A percentile compares a stretch with the other conserved stretches of the same genome.
These are phyloP conservation scores for Calonectria henricotiae DNA, from an alignment of 2,329 filamentous ascomycete genomes.

Conservation along the genomic window DNA sequence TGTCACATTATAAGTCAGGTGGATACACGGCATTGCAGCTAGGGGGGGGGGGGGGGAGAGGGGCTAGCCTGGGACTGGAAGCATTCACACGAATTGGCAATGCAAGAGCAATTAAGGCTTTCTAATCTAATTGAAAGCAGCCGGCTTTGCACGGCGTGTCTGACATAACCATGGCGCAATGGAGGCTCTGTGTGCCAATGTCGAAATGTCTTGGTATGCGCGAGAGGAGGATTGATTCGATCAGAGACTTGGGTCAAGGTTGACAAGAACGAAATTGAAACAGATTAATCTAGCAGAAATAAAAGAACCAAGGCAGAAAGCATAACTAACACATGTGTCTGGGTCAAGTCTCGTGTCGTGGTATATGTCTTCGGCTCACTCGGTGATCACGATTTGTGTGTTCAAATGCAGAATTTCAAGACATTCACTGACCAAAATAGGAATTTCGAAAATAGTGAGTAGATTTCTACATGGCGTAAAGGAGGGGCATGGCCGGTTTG, in stretches of 20 bases:
- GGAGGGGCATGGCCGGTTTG: background rate
- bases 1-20: background rate
- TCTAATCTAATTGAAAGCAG: background rate
- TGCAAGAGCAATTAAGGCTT: background rate
- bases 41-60: too few relatives aligned
- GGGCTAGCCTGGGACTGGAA: background rate
- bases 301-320: background rate
- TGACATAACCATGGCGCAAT: background rate
- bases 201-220: background rate
- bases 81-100: background rate
- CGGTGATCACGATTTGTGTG: background rate
- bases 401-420: background rate
- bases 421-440: background rate
- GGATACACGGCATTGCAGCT: background rate
- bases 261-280: background rate
- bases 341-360: constrained; percentile 5
- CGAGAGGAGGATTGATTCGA: background rate
- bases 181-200: background rate
- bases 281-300: background rate
- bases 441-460: background rate
- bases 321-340: constrained; percentile 11
- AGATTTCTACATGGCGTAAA: background rate
- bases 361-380: background rate
- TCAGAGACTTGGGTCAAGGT: background rate
- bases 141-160: background rate